Percentiles rank a stretch among this genome's conserved stretches.
These are phyloP conservation scores for Russula dissimulans DNA, from an alignment of 768 basidiomycete species.

Conservation along the genomic window DNA sequence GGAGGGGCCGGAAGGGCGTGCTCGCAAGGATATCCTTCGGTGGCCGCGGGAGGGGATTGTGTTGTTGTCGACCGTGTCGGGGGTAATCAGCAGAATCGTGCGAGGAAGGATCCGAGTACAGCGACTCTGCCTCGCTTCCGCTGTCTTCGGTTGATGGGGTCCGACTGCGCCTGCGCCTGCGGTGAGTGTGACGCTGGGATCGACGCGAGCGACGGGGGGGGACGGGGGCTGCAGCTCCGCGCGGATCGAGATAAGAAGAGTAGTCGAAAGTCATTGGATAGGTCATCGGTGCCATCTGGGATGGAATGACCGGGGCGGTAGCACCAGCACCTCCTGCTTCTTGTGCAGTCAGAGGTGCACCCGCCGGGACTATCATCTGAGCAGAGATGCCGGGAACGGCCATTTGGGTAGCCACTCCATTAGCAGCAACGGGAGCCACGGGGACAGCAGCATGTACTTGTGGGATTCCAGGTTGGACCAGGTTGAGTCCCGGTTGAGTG, in stretches of 20 bases:
- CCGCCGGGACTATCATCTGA: background rate
- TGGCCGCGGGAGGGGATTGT: slow-evolving; percentile 56
- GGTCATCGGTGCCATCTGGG: background rate
- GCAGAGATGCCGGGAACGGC: background rate
- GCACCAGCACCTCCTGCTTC: background rate
- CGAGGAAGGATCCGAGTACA: background rate
- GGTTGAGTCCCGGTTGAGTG: slow-evolving; percentile 9
- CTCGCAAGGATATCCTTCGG: slow-evolving; percentile 52
- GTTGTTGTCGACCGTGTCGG: slow-evolving; percentile 2
- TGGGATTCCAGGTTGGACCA: slow-evolving; percentile 8
- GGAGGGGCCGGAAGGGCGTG: slow-evolving; percentile 47
- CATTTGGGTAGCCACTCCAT: background rate
- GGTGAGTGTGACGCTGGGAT: background rate
- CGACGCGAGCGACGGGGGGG: slow-evolving; percentile 4
- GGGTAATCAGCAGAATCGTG: slow-evolving; percentile 1
- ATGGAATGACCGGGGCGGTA: background rate
- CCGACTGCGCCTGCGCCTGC: slow-evolving; percentile 2
- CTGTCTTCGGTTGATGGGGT: slow-evolving; percentile 2
- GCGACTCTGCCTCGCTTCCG: background rate
- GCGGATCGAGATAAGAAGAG: background rate
- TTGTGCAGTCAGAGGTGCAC: background rate
- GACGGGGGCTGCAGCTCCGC: background rate
- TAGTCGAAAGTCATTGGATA: background rate
- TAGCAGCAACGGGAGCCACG: background rate
- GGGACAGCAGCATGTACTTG: slow-evolving; percentile 4